Evolutionary conservation across 495 filamentous ascomycete species (phyloP).

Genomic region (Clohesyomyces aquaticus): DNA sequence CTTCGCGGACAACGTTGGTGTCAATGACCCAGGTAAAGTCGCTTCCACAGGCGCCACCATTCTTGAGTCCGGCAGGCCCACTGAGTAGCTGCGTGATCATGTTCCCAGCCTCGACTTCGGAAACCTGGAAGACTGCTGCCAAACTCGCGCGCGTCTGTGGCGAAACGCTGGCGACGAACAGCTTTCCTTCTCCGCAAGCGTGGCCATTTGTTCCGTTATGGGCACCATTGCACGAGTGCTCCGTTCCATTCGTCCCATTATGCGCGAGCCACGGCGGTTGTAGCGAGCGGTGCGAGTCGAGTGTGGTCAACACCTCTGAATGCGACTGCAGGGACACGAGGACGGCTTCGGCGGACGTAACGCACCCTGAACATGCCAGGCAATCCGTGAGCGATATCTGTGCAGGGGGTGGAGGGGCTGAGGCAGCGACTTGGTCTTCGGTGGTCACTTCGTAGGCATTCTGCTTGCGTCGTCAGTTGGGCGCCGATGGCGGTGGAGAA

Average conservation of each 20-base stretch:
- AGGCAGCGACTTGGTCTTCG: conserved; percentile 72
- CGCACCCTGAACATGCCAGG: conserved; percentile 95
- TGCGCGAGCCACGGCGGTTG: conserved; percentile 34
- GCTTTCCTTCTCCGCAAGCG: conserved; percentile 55
- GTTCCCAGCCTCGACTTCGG: conserved; percentile 69
- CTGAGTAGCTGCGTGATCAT: conserved; percentile 83
- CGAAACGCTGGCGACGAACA: conserved; percentile 89
- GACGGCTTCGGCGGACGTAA: conserved; percentile 95
- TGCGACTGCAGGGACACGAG: conserved; percentile 92
- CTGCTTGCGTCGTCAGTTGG: conserved; percentile 47
- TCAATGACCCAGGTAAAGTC: conserved; percentile 87
- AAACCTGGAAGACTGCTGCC: conserved; percentile 77
- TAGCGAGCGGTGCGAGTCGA: conserved; percentile 68
- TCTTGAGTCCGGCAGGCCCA: conserved; percentile 67
- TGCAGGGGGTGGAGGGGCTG: conserved; percentile 66
- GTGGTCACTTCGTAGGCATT: conserved; percentile 85
- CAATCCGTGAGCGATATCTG: conserved; percentile 97
- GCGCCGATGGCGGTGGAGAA: conserved; percentile 27
- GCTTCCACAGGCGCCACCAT: conserved; percentile 70
- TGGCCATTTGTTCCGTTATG: conserved; percentile 38
- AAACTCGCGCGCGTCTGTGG: conserved; percentile 87
- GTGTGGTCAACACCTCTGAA: conserved; percentile 79
- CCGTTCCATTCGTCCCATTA: conserved; percentile 40
- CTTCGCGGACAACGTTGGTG: conserved; percentile 78
- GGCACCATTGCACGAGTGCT: conserved; percentile 31